Conservation (phyloP, 352 stramenopile genomes). For the Pythium brassicae region DNA sequence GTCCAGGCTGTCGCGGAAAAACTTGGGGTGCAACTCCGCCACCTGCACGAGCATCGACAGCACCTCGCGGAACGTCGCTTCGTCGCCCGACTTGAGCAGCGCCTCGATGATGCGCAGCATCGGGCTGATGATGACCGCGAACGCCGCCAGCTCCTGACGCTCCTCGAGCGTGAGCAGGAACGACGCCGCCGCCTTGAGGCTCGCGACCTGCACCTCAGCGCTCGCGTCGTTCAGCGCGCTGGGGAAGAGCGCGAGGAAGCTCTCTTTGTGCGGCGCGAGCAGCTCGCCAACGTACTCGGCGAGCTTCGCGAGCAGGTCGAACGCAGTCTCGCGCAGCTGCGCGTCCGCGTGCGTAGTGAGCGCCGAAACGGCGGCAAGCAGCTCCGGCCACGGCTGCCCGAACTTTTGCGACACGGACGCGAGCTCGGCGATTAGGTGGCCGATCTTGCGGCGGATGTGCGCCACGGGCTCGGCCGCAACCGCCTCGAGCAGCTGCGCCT, state of each 20-base stretch:
- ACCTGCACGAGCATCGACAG: conserved; percentile 71
- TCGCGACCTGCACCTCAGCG: conserved; percentile 62
- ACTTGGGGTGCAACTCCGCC: conserved; percentile 74
- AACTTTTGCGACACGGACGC: conserved; percentile 47
- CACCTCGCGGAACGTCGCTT: conserved; percentile 66
- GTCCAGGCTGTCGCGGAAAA: conserved; percentile 72
- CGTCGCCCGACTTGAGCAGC: conserved; percentile 53
- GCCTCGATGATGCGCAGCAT: conserved; percentile 79
- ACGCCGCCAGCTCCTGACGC: conserved; percentile 59
- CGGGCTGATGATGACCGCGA: conserved; percentile 58
- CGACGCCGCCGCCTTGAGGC: conserved; percentile 61
- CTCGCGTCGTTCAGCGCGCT: conserved; percentile 64
- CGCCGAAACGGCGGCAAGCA: conserved; percentile 56
- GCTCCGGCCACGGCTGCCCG: conserved; percentile 64
- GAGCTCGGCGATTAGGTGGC: conserved; percentile 72
- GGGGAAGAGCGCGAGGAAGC: conserved; percentile 74
- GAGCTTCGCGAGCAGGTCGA: conserved; percentile 74
- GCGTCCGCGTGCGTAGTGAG: conserved; percentile 55
- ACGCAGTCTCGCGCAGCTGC: conserved; percentile 65
- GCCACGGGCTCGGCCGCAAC: conserved; percentile 57
- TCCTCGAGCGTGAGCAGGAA: conserved; percentile 78
- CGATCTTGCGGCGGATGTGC: conserved; percentile 80
- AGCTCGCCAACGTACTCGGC: conserved; percentile 64
- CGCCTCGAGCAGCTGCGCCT: conserved; percentile 69
- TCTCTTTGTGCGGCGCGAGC: conserved; percentile 71